Percentiles rank a stretch among this genome's conserved stretches.
phyloP scores from a whole-genome alignment of 2,329 filamentous ascomycete species.

The Tolypocladium guangdongense region DNA sequence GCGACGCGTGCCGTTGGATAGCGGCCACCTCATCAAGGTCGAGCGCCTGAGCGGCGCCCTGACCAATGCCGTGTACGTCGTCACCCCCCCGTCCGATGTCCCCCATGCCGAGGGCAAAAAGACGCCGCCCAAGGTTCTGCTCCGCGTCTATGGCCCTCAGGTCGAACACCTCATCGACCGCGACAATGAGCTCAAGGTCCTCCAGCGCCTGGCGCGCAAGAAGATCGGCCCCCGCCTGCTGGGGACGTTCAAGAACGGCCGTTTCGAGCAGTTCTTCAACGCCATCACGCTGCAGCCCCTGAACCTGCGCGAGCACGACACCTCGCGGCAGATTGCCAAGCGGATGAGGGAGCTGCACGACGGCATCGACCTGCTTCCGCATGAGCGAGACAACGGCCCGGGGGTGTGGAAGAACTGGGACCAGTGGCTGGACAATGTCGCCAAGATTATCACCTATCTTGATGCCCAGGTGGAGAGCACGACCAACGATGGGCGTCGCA shows the following conservation, averaged over 20 bases:
- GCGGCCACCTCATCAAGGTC: slow-evolving; percentile 57
- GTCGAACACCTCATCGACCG: slow-evolving; percentile 94
- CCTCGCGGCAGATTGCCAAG: slow-evolving; percentile 88
- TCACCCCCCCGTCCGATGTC: slow-evolving; percentile 64
- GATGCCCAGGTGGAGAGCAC: slow-evolving; percentile 47
- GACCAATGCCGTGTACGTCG: slow-evolving; percentile 94
- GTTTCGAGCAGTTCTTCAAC: slow-evolving; percentile 91
- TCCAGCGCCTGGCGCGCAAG: slow-evolving; percentile 78
- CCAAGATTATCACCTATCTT: slow-evolving; percentile 44
- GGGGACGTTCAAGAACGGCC: slow-evolving; percentile 86
- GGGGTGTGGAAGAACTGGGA: slow-evolving; percentile 92
- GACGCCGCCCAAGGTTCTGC: slow-evolving; percentile 57
- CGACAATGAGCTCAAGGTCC: slow-evolving; percentile 76
- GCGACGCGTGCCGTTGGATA: slow-evolving; percentile 68
- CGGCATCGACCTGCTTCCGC: slow-evolving; percentile 73
- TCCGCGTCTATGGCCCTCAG: slow-evolving; percentile 89
- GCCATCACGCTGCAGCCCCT: slow-evolving; percentile 67
- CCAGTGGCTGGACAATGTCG: slow-evolving; percentile 65
- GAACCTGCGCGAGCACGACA: slow-evolving; percentile 71
- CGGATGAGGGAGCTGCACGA: slow-evolving; percentile 94
- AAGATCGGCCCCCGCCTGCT: slow-evolving; percentile 85
- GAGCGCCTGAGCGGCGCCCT: slow-evolving; percentile 79
- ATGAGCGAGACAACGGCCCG: slow-evolving; percentile 69
- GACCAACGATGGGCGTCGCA: slow-evolving; percentile 9
- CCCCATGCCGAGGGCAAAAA: slow-evolving; percentile 28